A percentile compares a stretch with the other conserved stretches of the same genome.
Evolutionary conservation across 345 rosid species (phyloP).

Genomic region (Gynandropsis gynandra): DNA sequence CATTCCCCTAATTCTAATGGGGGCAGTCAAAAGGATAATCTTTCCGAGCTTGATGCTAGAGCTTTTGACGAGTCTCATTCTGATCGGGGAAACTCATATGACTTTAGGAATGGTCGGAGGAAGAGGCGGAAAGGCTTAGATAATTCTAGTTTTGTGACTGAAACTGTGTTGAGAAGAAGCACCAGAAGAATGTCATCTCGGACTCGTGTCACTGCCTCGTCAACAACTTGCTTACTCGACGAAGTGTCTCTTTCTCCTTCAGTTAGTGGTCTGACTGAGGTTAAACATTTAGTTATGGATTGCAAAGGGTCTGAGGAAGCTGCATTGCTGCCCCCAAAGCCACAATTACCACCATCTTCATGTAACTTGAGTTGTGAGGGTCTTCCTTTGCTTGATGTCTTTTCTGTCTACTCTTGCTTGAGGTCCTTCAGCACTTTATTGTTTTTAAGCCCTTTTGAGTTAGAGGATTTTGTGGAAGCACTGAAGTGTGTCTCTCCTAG

Average conservation of each 20-base stretch:
- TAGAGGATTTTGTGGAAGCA: constrained; percentile 76
- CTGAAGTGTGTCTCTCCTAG: constrained; percentile 46
- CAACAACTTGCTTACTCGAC: constrained; percentile 20
- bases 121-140: constrained; percentile 44
- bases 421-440: constrained; percentile 80
- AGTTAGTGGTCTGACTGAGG: constrained; percentile 52
- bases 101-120: constrained; percentile 36
- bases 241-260: constrained; percentile 45
- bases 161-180: constrained; percentile 77
- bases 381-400: constrained; percentile 48
- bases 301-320: constrained; percentile 36
- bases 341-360: constrained; percentile 74
- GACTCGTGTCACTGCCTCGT: constrained; percentile 25
- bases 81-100: constrained; percentile 27
- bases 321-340: constrained; percentile 44
- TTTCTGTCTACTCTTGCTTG: constrained; percentile 72
- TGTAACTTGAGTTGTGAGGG: constrained; percentile 52
- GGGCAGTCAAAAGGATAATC: constrained; percentile 25
- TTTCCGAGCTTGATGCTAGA: constrained; percentile 22
- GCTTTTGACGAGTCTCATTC: constrained; percentile 31
- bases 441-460: constrained; percentile 87
- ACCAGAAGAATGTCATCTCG: constrained; percentile 54
- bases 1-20: constrained; percentile 23
- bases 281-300: constrained; percentile 28
- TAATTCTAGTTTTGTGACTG: constrained; percentile 23